Base-by-base conservation (phyloP, 495 filamentous ascomycete genomes). In the Pyrenula aspistea region DNA sequence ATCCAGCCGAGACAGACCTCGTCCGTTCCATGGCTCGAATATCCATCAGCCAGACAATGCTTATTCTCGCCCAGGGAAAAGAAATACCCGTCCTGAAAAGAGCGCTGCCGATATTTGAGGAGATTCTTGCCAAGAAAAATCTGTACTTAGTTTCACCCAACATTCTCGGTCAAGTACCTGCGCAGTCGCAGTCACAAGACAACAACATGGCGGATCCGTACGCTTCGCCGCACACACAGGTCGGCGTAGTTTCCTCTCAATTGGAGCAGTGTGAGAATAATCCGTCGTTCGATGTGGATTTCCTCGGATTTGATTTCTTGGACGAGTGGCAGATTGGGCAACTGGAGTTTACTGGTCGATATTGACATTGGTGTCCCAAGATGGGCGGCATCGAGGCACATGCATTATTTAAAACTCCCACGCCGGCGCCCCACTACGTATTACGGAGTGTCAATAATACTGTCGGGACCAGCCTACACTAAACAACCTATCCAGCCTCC, bases 21-120 rank as follows among this genome's bases (percentile, higher is more conserved):
- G 54, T 56, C 57, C 57, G 57, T 59, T 59, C 57, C 57, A 59
- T 59, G 57, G 57, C 57, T 56, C 57, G 57, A 47, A 59, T 59
- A 56, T 59, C 53, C 8, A 54, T 54, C 53, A 54, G 53, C 53
- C 53, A 54, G 24, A 54, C 53, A 42, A 42, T 42, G 15, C 31
- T 42, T 63, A 54, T 60, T 21, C 51, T 68, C 22, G 67, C 64
- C 53, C 70, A 71, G 54, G 70, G 69, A 70, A 69, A 63, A 53
- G 22, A 24, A 48, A 54, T 56, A 12, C 53, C 50, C 49, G 48
- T 51, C 51, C 24, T 59, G 50, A 54, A 56, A 53, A 53, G 23
- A 15, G 23, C 1, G 22, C 4, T 55, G 36, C 31, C 31, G 31
- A 15, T 42, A 42, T 42, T 42, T 42, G 31, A 42, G 31, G 31